Percentiles rank a stretch among this genome's conserved stretches.
phyloP scores from a whole-genome alignment of 2,329 filamentous ascomycete genomes.

The Cryphonectria nitschkei region DNA sequence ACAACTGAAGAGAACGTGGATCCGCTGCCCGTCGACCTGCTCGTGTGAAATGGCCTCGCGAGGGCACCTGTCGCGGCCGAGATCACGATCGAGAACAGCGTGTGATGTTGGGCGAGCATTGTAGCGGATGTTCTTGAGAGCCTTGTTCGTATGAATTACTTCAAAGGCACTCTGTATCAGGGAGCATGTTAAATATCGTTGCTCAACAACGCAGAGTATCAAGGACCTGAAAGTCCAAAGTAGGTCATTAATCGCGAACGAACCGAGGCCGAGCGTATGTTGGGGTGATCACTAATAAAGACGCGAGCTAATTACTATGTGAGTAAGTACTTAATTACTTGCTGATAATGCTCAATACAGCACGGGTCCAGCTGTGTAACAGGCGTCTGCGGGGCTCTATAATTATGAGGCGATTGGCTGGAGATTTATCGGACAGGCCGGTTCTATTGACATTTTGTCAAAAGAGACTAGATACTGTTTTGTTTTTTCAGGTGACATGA shows the following conservation, averaged over 20 bases:
- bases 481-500: not conserved
- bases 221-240: no score
- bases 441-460: not conserved
- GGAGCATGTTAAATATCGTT: not conserved
- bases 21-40: not conserved
- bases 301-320: no score
- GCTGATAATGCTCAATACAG: no score
- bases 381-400: no score
- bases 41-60: not conserved
- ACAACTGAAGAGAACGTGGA: conserved; percentile 9
- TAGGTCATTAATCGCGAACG: not conserved
- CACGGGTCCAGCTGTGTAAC: no score
- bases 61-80: not conserved
- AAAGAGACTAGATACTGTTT: not conserved
- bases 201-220: no score
- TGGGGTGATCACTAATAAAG: no score
- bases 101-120: not conserved
- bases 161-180: not conserved
- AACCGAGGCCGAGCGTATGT: no score
- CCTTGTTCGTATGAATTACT: not conserved
- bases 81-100: not conserved
- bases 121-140: not conserved
- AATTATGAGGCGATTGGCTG: not conserved
- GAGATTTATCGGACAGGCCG: no score
- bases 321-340: no score